Evolutionary conservation across 331 rosid genomes (phyloP), one percentile per base, ranked within the genome.

Genomic region (Pyracantha coccinea): DNA sequence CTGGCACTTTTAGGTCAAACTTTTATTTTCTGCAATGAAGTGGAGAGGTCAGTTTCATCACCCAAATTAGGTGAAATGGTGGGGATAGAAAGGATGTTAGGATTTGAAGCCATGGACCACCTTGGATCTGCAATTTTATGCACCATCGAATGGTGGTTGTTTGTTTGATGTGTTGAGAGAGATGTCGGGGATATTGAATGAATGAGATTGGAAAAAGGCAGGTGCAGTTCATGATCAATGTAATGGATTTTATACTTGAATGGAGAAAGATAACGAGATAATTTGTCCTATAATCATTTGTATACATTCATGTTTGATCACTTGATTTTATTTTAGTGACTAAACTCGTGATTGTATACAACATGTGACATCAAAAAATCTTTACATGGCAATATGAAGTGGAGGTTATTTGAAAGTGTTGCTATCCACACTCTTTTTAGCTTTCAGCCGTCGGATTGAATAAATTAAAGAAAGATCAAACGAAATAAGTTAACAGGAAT

Each of bases 401-500:
- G 55, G 20, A 50, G 8, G 20, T 50, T 50, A 16, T 50, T 47
- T 12, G 16, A 15, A 41, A 38, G 4, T 38, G 44, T 0, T 38
- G 44, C 0, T 38, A 38, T 1, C 4, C 12, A 33, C 29, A 28
- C 44, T 35, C 0, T 35, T 9, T 13, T 35, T 1, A 35, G 0
- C 0, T 35, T 35, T 35, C 4, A 0, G 1, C 0, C 0, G 3
- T 9, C 12, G 0, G 1, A 35, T 9, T 9, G 44, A 35, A 35
- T 35, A 35, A 35, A 2, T 35, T 35, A 35, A 35, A 2, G 0
- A 35, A 35, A 35, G 4, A 35, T 35, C 44, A 38, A 38, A 38
- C 0, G 1, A 38, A 0, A 38, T 0, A 10, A 38, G 44, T 38
- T 38, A 35, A 38, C 4, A 38, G 1, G 0, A 0, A 0, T 35